Percentiles rank a stretch among this genome's conserved stretches.
These are phyloP conservation scores for Colletotrichum camelliae DNA, from an alignment of 2,329 filamentous ascomycete genomes.

Conservation along the genomic window DNA sequence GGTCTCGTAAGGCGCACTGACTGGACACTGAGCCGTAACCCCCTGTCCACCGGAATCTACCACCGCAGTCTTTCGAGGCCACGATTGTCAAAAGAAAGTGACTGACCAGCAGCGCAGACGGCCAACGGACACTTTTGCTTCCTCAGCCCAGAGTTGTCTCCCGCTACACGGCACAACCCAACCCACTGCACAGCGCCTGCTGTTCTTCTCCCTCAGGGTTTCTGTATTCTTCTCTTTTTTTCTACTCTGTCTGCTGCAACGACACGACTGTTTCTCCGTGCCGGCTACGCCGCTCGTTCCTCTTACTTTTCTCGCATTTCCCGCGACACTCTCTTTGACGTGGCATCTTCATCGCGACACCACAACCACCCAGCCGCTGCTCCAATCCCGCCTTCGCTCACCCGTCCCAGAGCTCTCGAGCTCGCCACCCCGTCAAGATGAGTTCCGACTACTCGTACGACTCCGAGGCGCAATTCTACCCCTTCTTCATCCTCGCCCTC, in stretches of 20 bases:
- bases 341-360: neutral
- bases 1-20: slow-evolving; percentile 1
- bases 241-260: neutral
- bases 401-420: slow-evolving; percentile 33
- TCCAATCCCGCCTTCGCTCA: neutral
- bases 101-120: neutral
- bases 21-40: slow-evolving; percentile 3
- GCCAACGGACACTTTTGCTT: neutral
- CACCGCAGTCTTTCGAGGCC: slow-evolving; percentile 35
- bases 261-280: neutral
- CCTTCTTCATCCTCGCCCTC: slow-evolving; percentile 96
- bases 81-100: slow-evolving; percentile 33
- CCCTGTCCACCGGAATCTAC: slow-evolving; percentile 19
- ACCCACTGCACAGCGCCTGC: neutral
- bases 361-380: neutral
- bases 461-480: slow-evolving; percentile 97
- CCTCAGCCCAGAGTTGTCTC: neutral
- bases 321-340: neutral
- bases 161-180: neutral
- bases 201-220: neutral
- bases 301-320: neutral
- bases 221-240: neutral
- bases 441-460: slow-evolving; percentile 98
- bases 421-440: slow-evolving; percentile 61
- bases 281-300: neutral